Evolutionary conservation across 176 grass and related monocot genomes (phyloP), one percentile per base, ranked within the genome.

Genomic region (Pontederia paniculata): DNA sequence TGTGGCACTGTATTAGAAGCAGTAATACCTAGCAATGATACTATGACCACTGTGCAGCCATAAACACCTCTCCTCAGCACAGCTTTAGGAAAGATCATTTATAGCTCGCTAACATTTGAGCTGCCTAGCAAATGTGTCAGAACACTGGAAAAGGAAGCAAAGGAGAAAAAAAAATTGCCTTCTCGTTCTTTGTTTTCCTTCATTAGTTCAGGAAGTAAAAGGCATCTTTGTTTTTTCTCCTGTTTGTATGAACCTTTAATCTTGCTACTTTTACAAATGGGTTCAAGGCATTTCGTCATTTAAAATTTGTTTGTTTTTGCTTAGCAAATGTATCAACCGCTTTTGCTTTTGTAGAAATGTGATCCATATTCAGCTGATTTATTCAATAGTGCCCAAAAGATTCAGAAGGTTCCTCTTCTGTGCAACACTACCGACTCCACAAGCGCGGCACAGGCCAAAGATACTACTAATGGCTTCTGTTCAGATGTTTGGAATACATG

Each of bases 291-390:
- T 18, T 54, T 18, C 9, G 13, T 16, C 63, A 18, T 45, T 20
- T 37, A 73, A 9, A 9, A 16, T 44, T 11, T 4, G 22, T 43
- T 31, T 41, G 1, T 18, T 47, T 17, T 11, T 18, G 19, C 21
- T 23, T 50, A 62, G 9, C 17, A 31, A 28, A 9, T 6, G 21
- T 52, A 25, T 16, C 47, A 52, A 7, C 8, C 42, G 14, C 50
- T 16, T 9, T 46, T 62, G 9, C 17, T 46, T 37, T 17, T 1
- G 64, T 77, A 94, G 88, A 94, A 81, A 73, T 94, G 88, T 62
- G 62, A 81, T 59, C 88, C 88, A 28, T 94, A 77, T 69, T 81
- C 88, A 45, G 88, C 70, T 58, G 80, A 84, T 12, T 58, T 94
- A 20, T 94, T 83, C 74, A 88, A 76, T 6, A 63, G 77, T 0